Percentiles rank a stretch among this genome's conserved stretches.
Conservation (phyloP, 2,329 filamentous ascomycete species). For the Xylogone sp. region DNA sequence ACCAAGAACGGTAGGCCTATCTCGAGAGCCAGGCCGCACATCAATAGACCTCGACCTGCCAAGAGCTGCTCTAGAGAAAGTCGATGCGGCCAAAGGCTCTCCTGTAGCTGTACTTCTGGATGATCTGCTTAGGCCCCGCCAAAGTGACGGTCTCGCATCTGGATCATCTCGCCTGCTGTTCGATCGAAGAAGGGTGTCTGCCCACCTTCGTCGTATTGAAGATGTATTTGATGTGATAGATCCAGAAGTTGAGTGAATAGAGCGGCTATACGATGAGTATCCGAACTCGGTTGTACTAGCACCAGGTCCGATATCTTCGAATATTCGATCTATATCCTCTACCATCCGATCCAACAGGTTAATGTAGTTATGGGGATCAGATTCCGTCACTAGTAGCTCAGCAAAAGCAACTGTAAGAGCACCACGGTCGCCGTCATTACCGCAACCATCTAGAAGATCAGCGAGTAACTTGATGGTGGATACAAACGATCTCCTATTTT, state of each 20-base stretch:
- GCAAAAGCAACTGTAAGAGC: constrained; percentile 85
- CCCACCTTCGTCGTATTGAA: constrained; percentile 79
- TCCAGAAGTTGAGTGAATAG: constrained; percentile 42
- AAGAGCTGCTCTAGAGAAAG: constrained; percentile 63
- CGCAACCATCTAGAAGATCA: constrained; percentile 83
- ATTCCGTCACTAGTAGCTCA: constrained; percentile 76
- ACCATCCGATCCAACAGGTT: constrained; percentile 85
- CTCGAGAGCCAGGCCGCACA: constrained; percentile 52
- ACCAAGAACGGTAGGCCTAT: constrained; percentile 57
- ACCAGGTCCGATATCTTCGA: constrained; percentile 55
- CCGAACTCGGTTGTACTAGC: constrained; percentile 14
- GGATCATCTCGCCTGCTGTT: constrained; percentile 70
- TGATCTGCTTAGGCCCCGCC: constrained; percentile 86
- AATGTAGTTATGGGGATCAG: constrained; percentile 76
- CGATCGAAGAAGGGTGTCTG: constrained; percentile 71
- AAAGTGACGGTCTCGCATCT: constrained; percentile 72
- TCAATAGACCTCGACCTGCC: constrained; percentile 77
- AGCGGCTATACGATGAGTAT: constrained; percentile 15
- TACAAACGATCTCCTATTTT: constrained; percentile 74
- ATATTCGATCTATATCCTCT: constrained; percentile 85
- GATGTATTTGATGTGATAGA: constrained; percentile 84
- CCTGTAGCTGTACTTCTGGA: constrained; percentile 55
- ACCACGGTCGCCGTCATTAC: constrained; percentile 86
- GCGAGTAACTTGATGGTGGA: constrained; percentile 81
- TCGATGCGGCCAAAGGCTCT: constrained; percentile 47